These are phyloP conservation scores for Talaromyces proteolyticus DNA, from an alignment of 495 filamentous ascomycete species.

Conservation along the genomic window DNA sequence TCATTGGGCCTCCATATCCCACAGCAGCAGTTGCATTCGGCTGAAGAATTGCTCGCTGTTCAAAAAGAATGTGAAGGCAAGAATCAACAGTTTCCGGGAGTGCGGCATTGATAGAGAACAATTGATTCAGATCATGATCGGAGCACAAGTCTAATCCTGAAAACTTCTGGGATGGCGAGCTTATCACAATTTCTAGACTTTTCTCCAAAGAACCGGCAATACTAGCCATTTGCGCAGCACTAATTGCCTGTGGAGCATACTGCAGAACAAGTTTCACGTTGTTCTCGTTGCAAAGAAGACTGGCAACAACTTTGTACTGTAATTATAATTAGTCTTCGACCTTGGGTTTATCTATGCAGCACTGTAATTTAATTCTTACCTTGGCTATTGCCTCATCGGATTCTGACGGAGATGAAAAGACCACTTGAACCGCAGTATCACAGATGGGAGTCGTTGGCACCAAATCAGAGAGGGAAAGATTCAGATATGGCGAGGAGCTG, in stretches of 20 bases:
- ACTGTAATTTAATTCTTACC: no score
- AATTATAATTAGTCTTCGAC: neutral
- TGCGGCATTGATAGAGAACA: conserved; percentile 22
- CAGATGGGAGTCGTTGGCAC: neutral
- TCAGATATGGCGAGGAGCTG: neutral
- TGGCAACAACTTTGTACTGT: neutral
- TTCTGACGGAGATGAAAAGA: neutral
- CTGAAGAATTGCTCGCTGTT: conserved; percentile 9
- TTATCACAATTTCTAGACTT: neutral
- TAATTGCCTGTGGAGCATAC: neutral
- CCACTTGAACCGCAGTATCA: neutral
- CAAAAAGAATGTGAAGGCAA: conserved; percentile 23
- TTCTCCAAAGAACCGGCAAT: neutral
- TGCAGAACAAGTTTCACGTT: neutral
- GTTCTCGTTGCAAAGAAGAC: neutral
- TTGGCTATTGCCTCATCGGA: no score
- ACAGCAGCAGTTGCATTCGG: conserved; percentile 16
- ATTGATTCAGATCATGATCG: conserved; percentile 10
- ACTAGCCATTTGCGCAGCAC: neutral
- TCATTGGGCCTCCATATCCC: conserved; percentile 39
- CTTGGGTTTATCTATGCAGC: no score
- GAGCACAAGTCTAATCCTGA: neutral
- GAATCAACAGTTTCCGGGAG: conserved; percentile 17
- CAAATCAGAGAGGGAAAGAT: neutral
- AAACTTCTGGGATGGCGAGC: neutral